Conservation (phyloP, 176 grass and related monocot genomes). For the Phoenix roebelenii region DNA sequence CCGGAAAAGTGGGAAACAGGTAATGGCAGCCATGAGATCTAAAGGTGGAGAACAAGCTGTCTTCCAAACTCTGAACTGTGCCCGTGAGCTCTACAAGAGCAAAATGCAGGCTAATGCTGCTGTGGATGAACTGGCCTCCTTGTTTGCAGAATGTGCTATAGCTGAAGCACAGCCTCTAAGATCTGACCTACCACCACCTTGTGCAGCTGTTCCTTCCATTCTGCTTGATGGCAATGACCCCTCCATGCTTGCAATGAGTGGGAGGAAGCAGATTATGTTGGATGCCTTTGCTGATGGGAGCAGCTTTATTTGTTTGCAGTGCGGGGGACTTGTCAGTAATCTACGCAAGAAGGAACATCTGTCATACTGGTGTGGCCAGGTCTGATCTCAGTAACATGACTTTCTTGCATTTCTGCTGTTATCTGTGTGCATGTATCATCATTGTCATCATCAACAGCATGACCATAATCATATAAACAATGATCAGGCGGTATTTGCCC, state of each 20-base stretch:
- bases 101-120: constrained; percentile 27
- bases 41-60: constrained; percentile 76
- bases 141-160: constrained; percentile 87
- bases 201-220: constrained; percentile 30
- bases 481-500: too few species aligned
- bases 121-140: constrained; percentile 59
- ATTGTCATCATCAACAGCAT: constrained; percentile 19
- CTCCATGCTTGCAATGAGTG: constrained; percentile 62
- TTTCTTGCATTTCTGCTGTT: constrained; percentile 5
- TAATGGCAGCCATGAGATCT: constrained; percentile 71
- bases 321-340: constrained; percentile 66
- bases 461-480: too few species aligned
- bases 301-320: constrained; percentile 90
- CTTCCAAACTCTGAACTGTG: constrained; percentile 59
- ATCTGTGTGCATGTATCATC: constrained; percentile 8
- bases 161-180: constrained; percentile 50
- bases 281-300: constrained; percentile 87
- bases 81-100: constrained; percentile 69
- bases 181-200: constrained; percentile 11
- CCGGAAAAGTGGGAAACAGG: constrained; percentile 20
- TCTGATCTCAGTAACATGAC: constrained; percentile 27
- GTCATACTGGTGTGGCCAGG: constrained; percentile 59
- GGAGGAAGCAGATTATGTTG: constrained; percentile 79
- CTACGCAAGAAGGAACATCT: constrained; percentile 80
- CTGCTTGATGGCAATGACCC: constrained; percentile 44